Conservation (phyloP, 2,329 filamentous ascomycete genomes). For the Zymoseptoria pseudotritici region DNA sequence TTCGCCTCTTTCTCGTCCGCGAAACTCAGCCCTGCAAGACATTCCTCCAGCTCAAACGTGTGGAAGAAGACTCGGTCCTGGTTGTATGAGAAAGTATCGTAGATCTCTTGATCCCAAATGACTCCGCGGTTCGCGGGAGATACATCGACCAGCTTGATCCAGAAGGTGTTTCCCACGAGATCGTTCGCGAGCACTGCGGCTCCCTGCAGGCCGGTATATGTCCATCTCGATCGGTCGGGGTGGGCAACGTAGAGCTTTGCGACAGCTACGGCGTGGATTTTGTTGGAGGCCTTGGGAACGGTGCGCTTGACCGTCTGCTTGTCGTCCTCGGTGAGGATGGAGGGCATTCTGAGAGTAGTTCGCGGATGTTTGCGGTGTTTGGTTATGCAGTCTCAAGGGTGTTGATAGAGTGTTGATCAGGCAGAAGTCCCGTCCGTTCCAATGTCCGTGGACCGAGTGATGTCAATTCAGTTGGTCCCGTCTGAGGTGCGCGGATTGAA, state of each 20-base stretch:
- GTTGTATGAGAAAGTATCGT: conserved; percentile 90
- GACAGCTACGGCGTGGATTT: conserved; percentile 92
- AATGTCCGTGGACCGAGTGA: neutral
- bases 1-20: conserved; percentile 96
- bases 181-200: conserved; percentile 89
- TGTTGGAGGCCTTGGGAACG: conserved; percentile 90
- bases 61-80: conserved; percentile 97
- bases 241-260: conserved; percentile 90
- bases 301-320: conserved; percentile 93
- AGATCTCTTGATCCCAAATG: conserved; percentile 96
- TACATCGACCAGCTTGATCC: conserved; percentile 95
- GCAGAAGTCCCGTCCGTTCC: neutral
- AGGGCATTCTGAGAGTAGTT: conserved; percentile 19
- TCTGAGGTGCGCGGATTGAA: neutral
- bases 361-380: neutral
- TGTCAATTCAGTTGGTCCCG: neutral
- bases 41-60: conserved; percentile 91
- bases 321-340: conserved; percentile 78
- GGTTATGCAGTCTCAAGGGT: neutral
- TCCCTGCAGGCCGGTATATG: conserved; percentile 85
- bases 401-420: neutral
- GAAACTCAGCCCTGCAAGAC: conserved; percentile 82
- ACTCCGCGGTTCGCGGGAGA: conserved; percentile 79
- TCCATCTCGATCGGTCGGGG: conserved; percentile 81
- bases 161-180: conserved; percentile 88